A percentile compares a stretch with the other conserved stretches of the same genome.
Conservation (phyloP, 352 stramenopile genomes). For the Phytopythium helicoides region DNA sequence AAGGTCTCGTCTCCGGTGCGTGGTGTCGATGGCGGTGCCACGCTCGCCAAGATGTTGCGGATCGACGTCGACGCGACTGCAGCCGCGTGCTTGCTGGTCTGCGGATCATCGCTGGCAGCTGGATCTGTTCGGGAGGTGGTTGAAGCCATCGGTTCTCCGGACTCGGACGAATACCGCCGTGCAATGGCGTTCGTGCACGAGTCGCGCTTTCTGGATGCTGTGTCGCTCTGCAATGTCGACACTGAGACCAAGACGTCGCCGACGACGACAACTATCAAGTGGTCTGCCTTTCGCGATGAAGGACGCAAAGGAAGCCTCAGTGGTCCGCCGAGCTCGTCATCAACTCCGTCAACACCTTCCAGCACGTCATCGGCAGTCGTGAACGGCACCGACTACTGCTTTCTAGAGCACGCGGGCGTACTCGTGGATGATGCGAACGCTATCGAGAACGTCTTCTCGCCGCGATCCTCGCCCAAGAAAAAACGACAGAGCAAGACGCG, state of each 20-base stretch:
- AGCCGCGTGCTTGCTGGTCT: constrained; percentile 58
- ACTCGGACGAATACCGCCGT: constrained; percentile 65
- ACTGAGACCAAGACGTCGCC: constrained; percentile 9
- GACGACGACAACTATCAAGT: constrained; percentile 72
- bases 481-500: not conserved
- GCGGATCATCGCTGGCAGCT: constrained; percentile 46
- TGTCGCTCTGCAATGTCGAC: constrained; percentile 53
- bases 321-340: not conserved
- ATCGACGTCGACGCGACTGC: constrained; percentile 32
- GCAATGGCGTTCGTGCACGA: constrained; percentile 68
- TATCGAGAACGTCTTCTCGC: not conserved
- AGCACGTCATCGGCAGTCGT: not conserved
- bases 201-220: constrained; percentile 52
- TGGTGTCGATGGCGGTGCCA: constrained; percentile 21
- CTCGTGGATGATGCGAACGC: constrained; percentile 13
- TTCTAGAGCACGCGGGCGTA: constrained; percentile 71
- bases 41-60: constrained; percentile 61
- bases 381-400: constrained; percentile 69
- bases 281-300: constrained; percentile 58
- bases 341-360: not conserved
- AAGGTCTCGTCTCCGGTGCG: constrained; percentile 53
- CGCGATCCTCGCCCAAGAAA: not conserved
- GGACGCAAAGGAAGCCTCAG: constrained; percentile 8
- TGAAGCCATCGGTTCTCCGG: constrained; percentile 55
- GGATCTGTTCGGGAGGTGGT: constrained; percentile 65